Base-by-base conservation (phyloP, 345 rosid genomes). In the Citropsis articulata region DNA sequence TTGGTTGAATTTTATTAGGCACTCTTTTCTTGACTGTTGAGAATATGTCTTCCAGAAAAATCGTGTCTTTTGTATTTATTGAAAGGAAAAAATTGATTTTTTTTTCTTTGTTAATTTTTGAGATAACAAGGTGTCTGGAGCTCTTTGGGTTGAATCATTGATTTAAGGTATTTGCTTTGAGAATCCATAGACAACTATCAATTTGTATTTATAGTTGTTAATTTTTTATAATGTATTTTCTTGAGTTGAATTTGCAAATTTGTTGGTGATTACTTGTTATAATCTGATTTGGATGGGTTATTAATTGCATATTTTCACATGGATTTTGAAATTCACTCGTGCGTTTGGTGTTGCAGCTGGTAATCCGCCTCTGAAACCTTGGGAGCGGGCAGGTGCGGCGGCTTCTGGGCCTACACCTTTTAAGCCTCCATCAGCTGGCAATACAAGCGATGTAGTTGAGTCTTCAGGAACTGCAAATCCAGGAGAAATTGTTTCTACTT, bases 401-500 rank as follows among this genome's bases (percentile, higher is more conserved):
- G 40, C 77, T 57, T 73, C 77, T 3, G 77, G 77, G n/a, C 33
- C 77, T 30, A 66, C 78, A 66, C 73, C 77, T 66, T 79, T 79
- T 73, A 79, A 56, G 35, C 81, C 73, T n/a, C 78, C 78, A 7
- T 66, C 81, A 28, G 9, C 73, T 73, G 81, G 81, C 61, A 73
- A 75, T 50, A 79, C 81, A 66, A 79, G 73, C 7, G 70, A 75
- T 45, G 70, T 64, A 75, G 78, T 85, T 60, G 98, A 94, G 86
- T 92, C 95, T 79, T 94, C 99, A 2, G 98, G 99, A 77, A 96
- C 99, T 31, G 97, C 94, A 10, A 89, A 75, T 71, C 97, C 98
- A 0, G 99, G 99, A 63, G 97, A 94, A 79, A 83, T 91, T 36
- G 90, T 92, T 84, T 74, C 97, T 0, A 55, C 89, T 48, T 65